phyloP scores from a whole-genome alignment of 2,329 filamentous ascomycete species.

The Aspergillus brunneoviolaceus region DNA sequence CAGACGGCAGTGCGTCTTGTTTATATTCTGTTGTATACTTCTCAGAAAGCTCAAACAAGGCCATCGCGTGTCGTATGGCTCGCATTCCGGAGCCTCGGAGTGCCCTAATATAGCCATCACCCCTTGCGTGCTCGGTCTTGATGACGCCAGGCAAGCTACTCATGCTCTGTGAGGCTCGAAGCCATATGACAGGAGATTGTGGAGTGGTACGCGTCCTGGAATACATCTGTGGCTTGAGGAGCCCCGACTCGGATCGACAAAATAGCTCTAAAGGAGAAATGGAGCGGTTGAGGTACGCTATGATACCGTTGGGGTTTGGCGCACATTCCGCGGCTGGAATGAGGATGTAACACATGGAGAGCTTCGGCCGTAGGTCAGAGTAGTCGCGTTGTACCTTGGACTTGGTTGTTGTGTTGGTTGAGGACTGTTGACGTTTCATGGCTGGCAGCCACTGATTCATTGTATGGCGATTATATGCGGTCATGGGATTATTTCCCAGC shows the following conservation, averaged over 20 bases:
- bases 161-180: neutral
- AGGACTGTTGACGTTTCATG: neutral
- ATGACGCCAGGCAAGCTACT: neutral
- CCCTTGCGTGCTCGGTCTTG: constrained; percentile 1
- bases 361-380: neutral
- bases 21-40: neutral
- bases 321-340: neutral
- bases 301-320: neutral
- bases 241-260: neutral
- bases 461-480: too few relatives aligned
- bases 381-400: neutral
- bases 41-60: neutral
- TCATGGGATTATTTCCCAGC: too few relatives aligned
- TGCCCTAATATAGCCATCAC: neutral
- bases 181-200: neutral
- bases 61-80: neutral
- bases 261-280: neutral
- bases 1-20: neutral
- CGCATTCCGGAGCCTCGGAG: constrained; percentile 1
- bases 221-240: neutral
- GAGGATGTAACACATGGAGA: neutral
- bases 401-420: neutral
- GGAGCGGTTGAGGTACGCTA: too few relatives aligned
- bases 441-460: too few relatives aligned
- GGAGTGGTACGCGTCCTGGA: neutral